Evolutionary conservation across 2,329 filamentous ascomycete genomes (phyloP), one percentile per base, ranked within the genome.

Genomic region (Atkinsonella texensis): DNA sequence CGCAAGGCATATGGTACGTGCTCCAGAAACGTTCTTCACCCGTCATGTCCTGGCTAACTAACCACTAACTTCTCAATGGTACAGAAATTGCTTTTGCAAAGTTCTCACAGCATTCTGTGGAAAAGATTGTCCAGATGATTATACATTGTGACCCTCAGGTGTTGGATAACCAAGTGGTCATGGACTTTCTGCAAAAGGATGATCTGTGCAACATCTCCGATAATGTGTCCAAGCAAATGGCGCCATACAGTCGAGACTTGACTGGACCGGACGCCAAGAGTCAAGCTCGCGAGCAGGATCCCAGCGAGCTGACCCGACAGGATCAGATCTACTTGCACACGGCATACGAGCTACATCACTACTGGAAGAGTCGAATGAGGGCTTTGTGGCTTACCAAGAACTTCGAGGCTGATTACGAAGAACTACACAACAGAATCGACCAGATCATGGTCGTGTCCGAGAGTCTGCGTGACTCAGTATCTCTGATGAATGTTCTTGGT

Each of bases 331-430:
- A 90, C 65, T 75, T 98, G 28, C 87, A 85, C 65, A 97, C 93
- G 4, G 88, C 91, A 1, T 97, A 86, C 62, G 93, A 98, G 67
- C 74, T 97, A 57, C 89, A 95, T 59, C 90, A 96, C 66, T 98
- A 98, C 72, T 98, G 93, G 93, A 96, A 95, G 76, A 89, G 88
- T 55, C 84, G 93, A 67, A 97, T 97, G 84, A 81, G 93, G 59
- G 93, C 93, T 39, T 76, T 98, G 58, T 78, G 84, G 2, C 73
- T 97, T 58, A 96, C 89, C 4, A 83, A 84, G 61, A 90, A 79
- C 49, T 96, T 80, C 61, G 91, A 97, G 68, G 55, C 72, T 4
- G 93, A 98, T 59, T 98, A 97, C 63, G 90, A 96, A 57, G 87
- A 97, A 62, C 84, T 97, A 44, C 89, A 85, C 11, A 74, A 78